Evolutionary conservation across 2,329 filamentous ascomycete species (phyloP).

Genomic region (Colletotrichum gloeosporioides): DNA sequence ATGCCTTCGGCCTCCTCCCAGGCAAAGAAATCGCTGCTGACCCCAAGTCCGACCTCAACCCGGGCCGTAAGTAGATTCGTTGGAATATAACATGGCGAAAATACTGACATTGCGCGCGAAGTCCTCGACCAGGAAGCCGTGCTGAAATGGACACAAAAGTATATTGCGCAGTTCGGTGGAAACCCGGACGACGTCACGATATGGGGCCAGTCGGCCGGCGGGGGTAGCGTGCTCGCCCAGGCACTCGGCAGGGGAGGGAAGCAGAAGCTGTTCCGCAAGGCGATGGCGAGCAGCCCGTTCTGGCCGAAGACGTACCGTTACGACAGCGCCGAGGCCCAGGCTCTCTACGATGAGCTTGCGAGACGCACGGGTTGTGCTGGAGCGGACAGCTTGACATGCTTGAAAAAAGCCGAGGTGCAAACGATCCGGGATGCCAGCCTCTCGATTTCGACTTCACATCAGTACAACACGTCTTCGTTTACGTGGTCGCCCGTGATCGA

Average conservation of each 20-base stretch:
- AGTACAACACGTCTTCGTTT: slow-evolving; percentile 61
- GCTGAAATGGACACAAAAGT: slow-evolving; percentile 29
- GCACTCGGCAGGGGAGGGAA: slow-evolving; percentile 11
- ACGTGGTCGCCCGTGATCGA: slow-evolving; percentile 68
- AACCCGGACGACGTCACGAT: slow-evolving; percentile 30
- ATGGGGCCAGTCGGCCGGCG: slow-evolving; percentile 33
- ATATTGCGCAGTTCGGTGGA: slow-evolving; percentile 32
- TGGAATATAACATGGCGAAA: background rate
- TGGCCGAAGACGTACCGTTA: slow-evolving; percentile 64
- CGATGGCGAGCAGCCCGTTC: slow-evolving; percentile 53
- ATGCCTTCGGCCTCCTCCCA: slow-evolving; percentile 61
- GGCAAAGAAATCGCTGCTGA: slow-evolving; percentile 51
- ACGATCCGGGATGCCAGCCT: slow-evolving; percentile 57
- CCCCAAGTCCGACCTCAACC: slow-evolving; percentile 52
- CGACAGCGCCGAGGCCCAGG: slow-evolving; percentile 55
- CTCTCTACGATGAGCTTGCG: slow-evolving; percentile 51
- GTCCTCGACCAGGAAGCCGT: slow-evolving; percentile 39
- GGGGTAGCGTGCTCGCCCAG: slow-evolving; percentile 23
- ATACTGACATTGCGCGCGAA: background rate
- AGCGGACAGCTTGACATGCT: slow-evolving; percentile 54
- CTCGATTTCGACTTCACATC: slow-evolving; percentile 50
- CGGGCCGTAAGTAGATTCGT: slow-evolving; percentile 32
- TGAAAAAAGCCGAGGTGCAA: slow-evolving; percentile 60
- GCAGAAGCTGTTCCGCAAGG: slow-evolving; percentile 26
- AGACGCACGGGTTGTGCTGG: slow-evolving; percentile 52